Percentiles rank a stretch among this genome's conserved stretches.
These are phyloP conservation scores for Rostrohypoxylon terebratum DNA, from an alignment of 495 filamentous ascomycete species.

Conservation along the genomic window DNA sequence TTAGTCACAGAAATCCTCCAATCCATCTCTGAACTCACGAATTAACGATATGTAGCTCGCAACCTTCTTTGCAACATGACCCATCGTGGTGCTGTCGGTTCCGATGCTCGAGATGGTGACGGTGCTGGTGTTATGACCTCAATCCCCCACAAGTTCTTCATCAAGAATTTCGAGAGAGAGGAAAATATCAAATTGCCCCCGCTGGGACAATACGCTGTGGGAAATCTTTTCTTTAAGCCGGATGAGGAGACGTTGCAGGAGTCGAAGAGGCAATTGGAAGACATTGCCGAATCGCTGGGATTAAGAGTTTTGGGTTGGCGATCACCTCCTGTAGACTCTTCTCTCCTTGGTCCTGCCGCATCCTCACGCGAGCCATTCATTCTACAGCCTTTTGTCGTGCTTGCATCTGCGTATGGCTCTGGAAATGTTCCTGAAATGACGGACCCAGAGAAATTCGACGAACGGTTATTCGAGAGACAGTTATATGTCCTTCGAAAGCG, in stretches of 20 bases:
- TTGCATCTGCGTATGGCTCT: slow-evolving; percentile 84
- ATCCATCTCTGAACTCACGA: background rate
- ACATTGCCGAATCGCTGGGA: slow-evolving; percentile 86
- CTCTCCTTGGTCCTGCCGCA: slow-evolving; percentile 91
- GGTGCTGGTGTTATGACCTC: slow-evolving; percentile 99
- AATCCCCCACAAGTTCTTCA: slow-evolving; percentile 97
- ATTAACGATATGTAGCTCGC: slow-evolving; percentile 69
- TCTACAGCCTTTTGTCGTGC: slow-evolving; percentile 94
- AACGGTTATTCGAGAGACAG: slow-evolving; percentile 89
- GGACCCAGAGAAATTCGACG: slow-evolving; percentile 84
- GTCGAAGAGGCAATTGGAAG: slow-evolving; percentile 89
- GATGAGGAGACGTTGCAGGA: slow-evolving; percentile 87
- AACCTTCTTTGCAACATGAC: slow-evolving; percentile 99
- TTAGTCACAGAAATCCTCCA: slow-evolving; percentile 59
- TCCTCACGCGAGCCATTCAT: slow-evolving; percentile 94
- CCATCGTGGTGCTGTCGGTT: slow-evolving; percentile 97
- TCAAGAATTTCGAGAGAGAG: slow-evolving; percentile 97
- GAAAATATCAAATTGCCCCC: slow-evolving; percentile 86
- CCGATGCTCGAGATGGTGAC: slow-evolving; percentile 96
- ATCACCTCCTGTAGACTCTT: slow-evolving; percentile 92
- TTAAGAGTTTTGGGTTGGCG: slow-evolving; percentile 96
- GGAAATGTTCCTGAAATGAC: slow-evolving; percentile 84
- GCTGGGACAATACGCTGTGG: slow-evolving; percentile 93
- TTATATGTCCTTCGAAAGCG: slow-evolving; percentile 95
- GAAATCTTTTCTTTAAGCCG: slow-evolving; percentile 99